These are phyloP conservation scores for Boletus patriciae DNA, from an alignment of 768 basidiomycete species.

Conservation along the genomic window DNA sequence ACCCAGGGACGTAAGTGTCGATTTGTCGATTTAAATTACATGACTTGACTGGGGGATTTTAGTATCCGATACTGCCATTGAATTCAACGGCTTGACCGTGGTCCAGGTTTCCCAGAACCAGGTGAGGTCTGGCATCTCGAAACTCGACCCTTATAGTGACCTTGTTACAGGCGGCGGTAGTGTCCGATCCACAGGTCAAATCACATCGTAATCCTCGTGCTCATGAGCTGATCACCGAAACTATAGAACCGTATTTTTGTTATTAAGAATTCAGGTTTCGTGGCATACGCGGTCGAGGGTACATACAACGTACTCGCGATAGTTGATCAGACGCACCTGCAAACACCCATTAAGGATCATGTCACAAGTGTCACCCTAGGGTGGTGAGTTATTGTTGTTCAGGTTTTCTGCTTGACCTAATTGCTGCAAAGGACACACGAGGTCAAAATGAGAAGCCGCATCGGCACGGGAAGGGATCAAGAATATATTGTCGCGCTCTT, in stretches of 20 bases:
- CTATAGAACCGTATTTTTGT: slow-evolving; percentile 71
- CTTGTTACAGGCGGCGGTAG: slow-evolving; percentile 52
- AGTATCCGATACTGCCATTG: slow-evolving; percentile 83
- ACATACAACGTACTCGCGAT: slow-evolving; percentile 77
- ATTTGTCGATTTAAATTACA: background rate
- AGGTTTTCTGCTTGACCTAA: background rate
- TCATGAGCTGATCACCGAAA: background rate
- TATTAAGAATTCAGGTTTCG: slow-evolving; percentile 75
- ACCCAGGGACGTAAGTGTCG: slow-evolving; percentile 59
- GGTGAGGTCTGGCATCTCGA: slow-evolving; percentile 27
- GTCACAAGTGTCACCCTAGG: slow-evolving; percentile 66
- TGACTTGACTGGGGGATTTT: background rate
- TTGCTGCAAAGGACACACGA: slow-evolving; percentile 54
- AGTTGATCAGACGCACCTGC: slow-evolving; percentile 81
- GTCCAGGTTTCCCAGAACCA: slow-evolving; percentile 88
- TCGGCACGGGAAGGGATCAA: slow-evolving; percentile 43
- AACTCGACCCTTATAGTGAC: background rate
- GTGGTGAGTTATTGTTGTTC: slow-evolving; percentile 32
- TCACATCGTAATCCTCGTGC: background rate
- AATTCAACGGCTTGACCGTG: slow-evolving; percentile 77
- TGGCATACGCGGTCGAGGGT: slow-evolving; percentile 73
- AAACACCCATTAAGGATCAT: slow-evolving; percentile 55
- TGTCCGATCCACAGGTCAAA: slow-evolving; percentile 65
- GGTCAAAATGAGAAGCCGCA: slow-evolving; percentile 70
- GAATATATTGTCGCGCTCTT: slow-evolving; percentile 81